These are phyloP conservation scores for Leccinum rimulosum DNA, from an alignment of 768 basidiomycete species.

Conservation along the genomic window DNA sequence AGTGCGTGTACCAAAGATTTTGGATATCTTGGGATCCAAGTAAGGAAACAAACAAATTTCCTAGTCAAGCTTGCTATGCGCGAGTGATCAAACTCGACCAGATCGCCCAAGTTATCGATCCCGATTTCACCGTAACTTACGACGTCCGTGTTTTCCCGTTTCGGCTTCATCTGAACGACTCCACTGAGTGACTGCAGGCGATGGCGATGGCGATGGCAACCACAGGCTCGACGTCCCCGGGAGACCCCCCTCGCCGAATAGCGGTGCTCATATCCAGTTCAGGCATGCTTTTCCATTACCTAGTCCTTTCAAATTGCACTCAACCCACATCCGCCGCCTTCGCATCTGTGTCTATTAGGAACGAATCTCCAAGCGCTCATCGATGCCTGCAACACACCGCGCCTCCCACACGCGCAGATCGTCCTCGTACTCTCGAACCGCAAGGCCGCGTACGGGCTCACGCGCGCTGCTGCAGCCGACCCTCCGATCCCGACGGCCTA, in stretches of 20 bases:
- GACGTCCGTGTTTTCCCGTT: conserved; percentile 6
- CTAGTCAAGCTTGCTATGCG: not conserved
- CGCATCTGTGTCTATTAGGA: conserved; percentile 44
- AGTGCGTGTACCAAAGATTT: not conserved
- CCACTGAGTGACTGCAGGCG: not conserved
- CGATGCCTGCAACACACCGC: conserved; percentile 76
- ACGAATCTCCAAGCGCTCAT: conserved; percentile 96
- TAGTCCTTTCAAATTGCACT: not conserved
- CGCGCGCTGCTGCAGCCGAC: conserved; percentile 62
- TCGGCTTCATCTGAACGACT: not conserved
- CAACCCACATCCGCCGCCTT: not conserved
- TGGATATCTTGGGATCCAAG: not conserved
- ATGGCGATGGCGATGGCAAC: conserved; percentile 5
- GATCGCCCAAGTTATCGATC: not conserved
- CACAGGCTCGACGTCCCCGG: not conserved
- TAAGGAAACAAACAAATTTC: not conserved
- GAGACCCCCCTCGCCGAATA: conserved; percentile 10
- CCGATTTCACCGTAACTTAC: not conserved
- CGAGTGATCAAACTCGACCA: not conserved
- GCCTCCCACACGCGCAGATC: conserved; percentile 68
- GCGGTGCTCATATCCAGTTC: conserved; percentile 61
- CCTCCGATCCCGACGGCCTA: conserved; percentile 82
- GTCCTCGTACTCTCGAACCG: conserved; percentile 88
- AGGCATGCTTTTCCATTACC: conserved; percentile 36
- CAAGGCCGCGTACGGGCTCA: conserved; percentile 86